Evolutionary conservation across 257 asterid genomes (phyloP), one percentile per base, ranked within the genome.

Genomic region (Jacaranda copaia): DNA sequence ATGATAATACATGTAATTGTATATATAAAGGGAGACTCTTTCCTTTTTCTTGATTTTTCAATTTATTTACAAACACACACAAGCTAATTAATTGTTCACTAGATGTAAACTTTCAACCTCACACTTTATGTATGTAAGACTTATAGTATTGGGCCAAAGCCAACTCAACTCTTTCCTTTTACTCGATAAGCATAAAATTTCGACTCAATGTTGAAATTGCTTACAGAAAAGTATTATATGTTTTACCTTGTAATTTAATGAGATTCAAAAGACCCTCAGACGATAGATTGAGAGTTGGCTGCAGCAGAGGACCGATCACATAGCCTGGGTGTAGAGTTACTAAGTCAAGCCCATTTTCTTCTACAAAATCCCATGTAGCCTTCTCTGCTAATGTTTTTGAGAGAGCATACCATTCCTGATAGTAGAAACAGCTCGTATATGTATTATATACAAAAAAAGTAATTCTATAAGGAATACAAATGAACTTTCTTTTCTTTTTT

Each of bases 381-480:
- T 74, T 80, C 87, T 92, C 94, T 9, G 97, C 97, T 84, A 92
- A 83, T 1, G 89, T 83, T 51, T 92, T 92, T 6, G 94, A 82
- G 43, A 87, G 85, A 12, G 73, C 64, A 82, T 89, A 81, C 86
- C 88, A 89, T 5, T 77, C 56, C 92, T 89, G 76, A 19, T 20
- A 56, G 35, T 16, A 63, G 60, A 25, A 25, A 25, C 32, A 25
- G 2, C 32, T 25, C 32, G 32, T 25, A 25, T 25, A 25, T 25
- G 32, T 25, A 25, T 25, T 25, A 25, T 25, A 25, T 25, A 25
- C 2, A 25, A 25, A 25, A 2, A 25, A 25, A 25, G 32, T 25
- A 25, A 25, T 25, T 25, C 32, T 25, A 25, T 25, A 25, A 25
- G 32, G 32, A 25, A 25, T 25, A 2, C 32, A 25, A 25, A 25